Percentiles rank a stretch among this genome's conserved stretches.
These are phyloP conservation scores for Populus tremula DNA, from an alignment of 345 rosid species.

Conservation along the genomic window DNA sequence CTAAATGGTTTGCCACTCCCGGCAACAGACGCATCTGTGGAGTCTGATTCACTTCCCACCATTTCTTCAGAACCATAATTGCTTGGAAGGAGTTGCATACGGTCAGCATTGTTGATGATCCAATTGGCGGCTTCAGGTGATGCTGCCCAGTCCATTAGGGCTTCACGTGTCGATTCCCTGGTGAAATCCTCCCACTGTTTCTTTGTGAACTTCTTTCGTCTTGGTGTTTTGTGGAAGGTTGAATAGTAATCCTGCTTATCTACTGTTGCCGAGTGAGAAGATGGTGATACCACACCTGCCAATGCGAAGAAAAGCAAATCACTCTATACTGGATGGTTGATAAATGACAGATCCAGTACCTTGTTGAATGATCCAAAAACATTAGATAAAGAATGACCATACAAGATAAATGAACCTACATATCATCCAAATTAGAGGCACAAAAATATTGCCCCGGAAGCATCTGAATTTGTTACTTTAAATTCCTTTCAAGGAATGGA, in stretches of 20 bases:
- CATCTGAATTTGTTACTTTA: not conserved
- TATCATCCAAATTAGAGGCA: not conserved
- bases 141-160: conserved; percentile 40
- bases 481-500: not conserved
- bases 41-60: conserved; percentile 58
- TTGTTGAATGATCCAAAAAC: not conserved
- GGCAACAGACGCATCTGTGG: conserved; percentile 42
- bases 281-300: conserved; percentile 40
- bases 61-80: conserved; percentile 49
- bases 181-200: conserved; percentile 80
- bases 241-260: conserved; percentile 54
- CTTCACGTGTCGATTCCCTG: conserved; percentile 40
- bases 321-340: not conserved
- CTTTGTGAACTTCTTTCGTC: conserved; percentile 52
- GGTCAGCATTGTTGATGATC: conserved; percentile 65
- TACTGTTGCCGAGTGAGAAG: conserved; percentile 10
- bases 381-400: not conserved
- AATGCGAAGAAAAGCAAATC: not conserved
- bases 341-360: not conserved
- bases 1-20: conserved; percentile 31
- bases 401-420: not conserved
- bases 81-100: conserved; percentile 56
- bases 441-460: not conserved
- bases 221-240: conserved; percentile 57
- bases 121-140: conserved; percentile 75